These are phyloP conservation scores for Hordeum marinum DNA, from an alignment of 176 grass and related monocot species.

Conservation along the genomic window DNA sequence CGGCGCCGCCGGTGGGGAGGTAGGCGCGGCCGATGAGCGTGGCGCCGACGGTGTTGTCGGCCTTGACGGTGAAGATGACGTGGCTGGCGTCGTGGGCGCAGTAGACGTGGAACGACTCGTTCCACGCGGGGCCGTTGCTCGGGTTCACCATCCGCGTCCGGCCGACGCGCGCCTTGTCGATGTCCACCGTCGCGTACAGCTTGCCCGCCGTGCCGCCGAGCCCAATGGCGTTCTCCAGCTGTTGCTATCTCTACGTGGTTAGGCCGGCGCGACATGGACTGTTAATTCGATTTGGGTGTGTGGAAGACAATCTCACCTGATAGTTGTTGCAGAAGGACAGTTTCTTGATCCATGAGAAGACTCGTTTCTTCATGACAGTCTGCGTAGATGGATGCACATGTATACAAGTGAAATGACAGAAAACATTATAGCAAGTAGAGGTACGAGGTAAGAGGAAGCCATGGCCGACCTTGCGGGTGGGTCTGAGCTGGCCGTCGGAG, in stretches of 20 bases:
- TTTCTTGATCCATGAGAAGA: constrained; percentile 67
- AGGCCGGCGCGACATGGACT: not conserved
- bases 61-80: constrained; percentile 85
- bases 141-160: constrained; percentile 43
- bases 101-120: constrained; percentile 78
- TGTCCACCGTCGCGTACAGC: constrained; percentile 82
- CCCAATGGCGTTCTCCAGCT: constrained; percentile 24
- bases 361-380: constrained; percentile 32
- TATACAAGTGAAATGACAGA: not conserved
- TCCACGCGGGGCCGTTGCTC: constrained; percentile 27
- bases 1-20: constrained; percentile 28
- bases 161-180: constrained; percentile 76
- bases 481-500: not conserved
- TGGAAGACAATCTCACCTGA: constrained; percentile 21
- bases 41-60: constrained; percentile 48
- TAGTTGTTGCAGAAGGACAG: constrained; percentile 48
- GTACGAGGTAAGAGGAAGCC: not conserved
- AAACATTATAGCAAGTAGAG: too few relatives aligned
- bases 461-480: constrained; percentile 29
- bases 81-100: constrained; percentile 67
- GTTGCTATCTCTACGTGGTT: not conserved
- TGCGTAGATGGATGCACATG: not conserved
- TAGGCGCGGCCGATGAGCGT: constrained; percentile 75
- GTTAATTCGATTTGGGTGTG: not conserved
- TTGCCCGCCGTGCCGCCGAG: constrained; percentile 10